Conservation (phyloP, 2,329 filamentous ascomycete species). For the Ramularia collo-cygni region DNA sequence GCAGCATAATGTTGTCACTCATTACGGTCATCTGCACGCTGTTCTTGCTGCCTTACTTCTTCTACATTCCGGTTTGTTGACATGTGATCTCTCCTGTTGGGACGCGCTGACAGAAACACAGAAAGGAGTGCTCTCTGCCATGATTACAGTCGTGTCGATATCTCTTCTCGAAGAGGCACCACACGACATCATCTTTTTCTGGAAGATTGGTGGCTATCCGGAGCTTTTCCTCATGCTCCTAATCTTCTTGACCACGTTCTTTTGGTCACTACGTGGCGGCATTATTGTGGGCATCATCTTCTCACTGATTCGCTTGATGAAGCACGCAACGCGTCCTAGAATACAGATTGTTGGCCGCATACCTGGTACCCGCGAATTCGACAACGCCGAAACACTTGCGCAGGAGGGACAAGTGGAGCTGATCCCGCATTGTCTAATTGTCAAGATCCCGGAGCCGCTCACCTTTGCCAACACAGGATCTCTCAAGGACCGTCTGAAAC, state of each 20-base stretch:
- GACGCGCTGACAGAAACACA: slow-evolving; percentile 30
- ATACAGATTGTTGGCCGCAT: slow-evolving; percentile 94
- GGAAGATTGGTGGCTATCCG: slow-evolving; percentile 74
- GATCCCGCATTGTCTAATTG: slow-evolving; percentile 84
- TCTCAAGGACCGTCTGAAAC: slow-evolving; percentile 71
- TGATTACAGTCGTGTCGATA: slow-evolving; percentile 93
- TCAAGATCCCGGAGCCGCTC: slow-evolving; percentile 94
- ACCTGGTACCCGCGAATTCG: slow-evolving; percentile 69
- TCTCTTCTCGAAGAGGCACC: slow-evolving; percentile 93
- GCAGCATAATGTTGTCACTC: slow-evolving; percentile 75
- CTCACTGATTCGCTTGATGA: slow-evolving; percentile 81
- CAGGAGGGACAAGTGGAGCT: slow-evolving; percentile 58
- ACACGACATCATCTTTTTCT: slow-evolving; percentile 85
- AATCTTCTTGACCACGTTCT: slow-evolving; percentile 86
- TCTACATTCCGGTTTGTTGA: slow-evolving; percentile 78
- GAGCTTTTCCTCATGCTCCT: slow-evolving; percentile 82
- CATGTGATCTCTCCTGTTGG: neutral
- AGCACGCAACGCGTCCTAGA: slow-evolving; percentile 81
- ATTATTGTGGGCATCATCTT: slow-evolving; percentile 92
- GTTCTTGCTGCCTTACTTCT: slow-evolving; percentile 83
- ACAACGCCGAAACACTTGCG: slow-evolving; percentile 63
- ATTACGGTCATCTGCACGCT: slow-evolving; percentile 76
- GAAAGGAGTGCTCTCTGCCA: slow-evolving; percentile 88
- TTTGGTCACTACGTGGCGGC: slow-evolving; percentile 88
- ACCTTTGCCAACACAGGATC: slow-evolving; percentile 94